Evolutionary conservation across 2,329 filamentous ascomycete species (phyloP), one percentile per base, ranked within the genome.

Genomic region (Aureobasidium mangrovei): DNA sequence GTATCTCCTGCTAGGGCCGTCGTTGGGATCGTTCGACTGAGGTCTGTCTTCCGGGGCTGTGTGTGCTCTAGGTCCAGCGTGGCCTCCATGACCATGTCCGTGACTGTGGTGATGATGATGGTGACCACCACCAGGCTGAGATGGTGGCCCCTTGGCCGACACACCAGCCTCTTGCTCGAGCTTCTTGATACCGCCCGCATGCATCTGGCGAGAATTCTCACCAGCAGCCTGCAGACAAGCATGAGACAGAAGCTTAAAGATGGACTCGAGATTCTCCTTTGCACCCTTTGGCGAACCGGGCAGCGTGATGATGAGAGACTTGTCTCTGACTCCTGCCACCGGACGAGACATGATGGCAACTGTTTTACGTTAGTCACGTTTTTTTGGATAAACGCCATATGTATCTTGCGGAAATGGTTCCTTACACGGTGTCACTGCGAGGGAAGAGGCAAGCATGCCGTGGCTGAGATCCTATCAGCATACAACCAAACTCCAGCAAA

Each of bases 341-440:
- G 93, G 93, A 43, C 93, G 82, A 49, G 93, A 88, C 93, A 98
- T 98, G 74, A 95, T 85, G 42, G 93, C 93, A 72, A 98, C 90
- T 95, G 55, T 33, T 5, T 29, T 1, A 9, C 2, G 10, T 41
- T n/a, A 6, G 9, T 55, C 45, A 70, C 55, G 69, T 61, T 26
- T 10, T 43, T 5, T 46, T 43, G 36, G n/a, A n/a, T n/a, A n/a
- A n/a, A n/a, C n/a, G n/a, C n/a, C n/a, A n/a, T n/a, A n/a, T 36
- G 60, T 44, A 63, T 43, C 12, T 27, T 26, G 4, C 4, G 2
- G 38, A 41, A 2, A 41, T 41, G 41, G 12, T 27, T 4, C 72
- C 86, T 74, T 74, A 95, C 90, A 98, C 44, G 91, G 91, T 2
- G 93, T 98, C 33, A 97, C 83, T 41, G 81, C 75, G 12, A 95